Evolutionary conservation across 2,329 filamentous ascomycete genomes (phyloP).

Genomic region (Ceratocystis papillata): DNA sequence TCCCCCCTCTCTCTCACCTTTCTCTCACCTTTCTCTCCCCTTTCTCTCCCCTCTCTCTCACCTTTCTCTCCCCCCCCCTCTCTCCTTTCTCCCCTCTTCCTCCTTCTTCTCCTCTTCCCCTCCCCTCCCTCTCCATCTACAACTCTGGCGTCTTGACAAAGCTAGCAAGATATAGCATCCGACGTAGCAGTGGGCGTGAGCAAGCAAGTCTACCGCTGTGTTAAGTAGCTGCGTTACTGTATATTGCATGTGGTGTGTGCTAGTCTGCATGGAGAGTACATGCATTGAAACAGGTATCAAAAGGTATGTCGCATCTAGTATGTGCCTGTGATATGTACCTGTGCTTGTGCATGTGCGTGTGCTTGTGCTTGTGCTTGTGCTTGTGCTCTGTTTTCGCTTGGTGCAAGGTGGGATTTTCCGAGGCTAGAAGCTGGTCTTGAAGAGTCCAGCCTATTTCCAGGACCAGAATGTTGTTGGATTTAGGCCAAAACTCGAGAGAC

Average conservation of each 20-base stretch:
- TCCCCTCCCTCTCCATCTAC: background rate
- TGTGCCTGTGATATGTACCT: background rate
- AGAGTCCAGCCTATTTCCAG: background rate
- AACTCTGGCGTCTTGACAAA: background rate
- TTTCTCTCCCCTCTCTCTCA: background rate
- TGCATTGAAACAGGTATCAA: background rate
- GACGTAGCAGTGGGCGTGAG: background rate
- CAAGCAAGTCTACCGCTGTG: background rate
- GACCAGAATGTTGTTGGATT: background rate
- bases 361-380: background rate
- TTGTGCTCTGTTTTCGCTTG: background rate
- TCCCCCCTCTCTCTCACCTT: background rate
- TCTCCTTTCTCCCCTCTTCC: background rate
- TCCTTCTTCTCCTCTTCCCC: background rate
- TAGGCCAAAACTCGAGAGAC: background rate
- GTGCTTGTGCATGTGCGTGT: slow-evolving; percentile 1
- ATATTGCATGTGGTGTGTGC: slow-evolving; percentile 3
- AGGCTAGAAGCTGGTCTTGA: background rate
- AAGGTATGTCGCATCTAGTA: background rate
- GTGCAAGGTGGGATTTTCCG: background rate
- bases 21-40: too few relatives aligned
- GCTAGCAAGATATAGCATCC: background rate
- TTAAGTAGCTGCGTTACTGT: background rate
- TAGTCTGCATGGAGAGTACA: background rate
- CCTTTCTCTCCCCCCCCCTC: too few relatives aligned